phyloP scores from a whole-genome alignment of 2,329 filamentous ascomycete species.

The Fusarium protoensiforme region DNA sequence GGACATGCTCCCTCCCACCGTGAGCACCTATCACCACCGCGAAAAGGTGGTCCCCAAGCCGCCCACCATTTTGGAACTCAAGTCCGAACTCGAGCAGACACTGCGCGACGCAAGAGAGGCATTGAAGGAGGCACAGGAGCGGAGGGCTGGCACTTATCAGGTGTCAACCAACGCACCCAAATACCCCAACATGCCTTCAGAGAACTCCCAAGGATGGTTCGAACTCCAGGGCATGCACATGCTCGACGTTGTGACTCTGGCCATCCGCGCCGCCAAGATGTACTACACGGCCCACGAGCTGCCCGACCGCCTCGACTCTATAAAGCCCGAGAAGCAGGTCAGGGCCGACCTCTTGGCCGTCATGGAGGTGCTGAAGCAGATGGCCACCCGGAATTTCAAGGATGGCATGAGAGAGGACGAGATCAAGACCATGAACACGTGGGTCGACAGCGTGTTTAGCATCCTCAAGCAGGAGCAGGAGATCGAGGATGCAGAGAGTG shows the following conservation, averaged over 20 bases:
- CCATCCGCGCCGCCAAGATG: slow-evolving; percentile 94
- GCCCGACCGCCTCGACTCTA: slow-evolving; percentile 84
- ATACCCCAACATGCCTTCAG: slow-evolving; percentile 55
- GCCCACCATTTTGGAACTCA: slow-evolving; percentile 83
- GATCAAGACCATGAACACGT: slow-evolving; percentile 77
- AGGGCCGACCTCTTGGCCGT: slow-evolving; percentile 85
- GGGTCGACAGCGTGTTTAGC: slow-evolving; percentile 81
- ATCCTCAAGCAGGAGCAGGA: slow-evolving; percentile 83
- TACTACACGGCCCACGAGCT: slow-evolving; percentile 96
- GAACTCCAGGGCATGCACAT: slow-evolving; percentile 93
- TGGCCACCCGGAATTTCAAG: slow-evolving; percentile 87
- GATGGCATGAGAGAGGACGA: slow-evolving; percentile 85
- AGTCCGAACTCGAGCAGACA: slow-evolving; percentile 72
- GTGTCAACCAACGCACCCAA: slow-evolving; percentile 43
- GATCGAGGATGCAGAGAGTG: slow-evolving; percentile 77
- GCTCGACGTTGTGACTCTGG: slow-evolving; percentile 90
- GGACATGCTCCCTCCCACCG: slow-evolving; percentile 93
- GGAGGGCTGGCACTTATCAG: slow-evolving; percentile 47
- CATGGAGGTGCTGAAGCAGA: slow-evolving; percentile 90
- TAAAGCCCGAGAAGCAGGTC: slow-evolving; percentile 88
- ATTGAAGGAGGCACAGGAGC: slow-evolving; percentile 67
- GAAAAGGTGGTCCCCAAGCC: slow-evolving; percentile 85
- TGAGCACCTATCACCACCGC: slow-evolving; percentile 92
- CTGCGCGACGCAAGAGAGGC: slow-evolving; percentile 77
- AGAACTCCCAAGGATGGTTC: slow-evolving; percentile 74